These are phyloP conservation scores for Sordariomycetes sp. DNA, from an alignment of 2,329 filamentous ascomycete genomes.

Conservation along the genomic window DNA sequence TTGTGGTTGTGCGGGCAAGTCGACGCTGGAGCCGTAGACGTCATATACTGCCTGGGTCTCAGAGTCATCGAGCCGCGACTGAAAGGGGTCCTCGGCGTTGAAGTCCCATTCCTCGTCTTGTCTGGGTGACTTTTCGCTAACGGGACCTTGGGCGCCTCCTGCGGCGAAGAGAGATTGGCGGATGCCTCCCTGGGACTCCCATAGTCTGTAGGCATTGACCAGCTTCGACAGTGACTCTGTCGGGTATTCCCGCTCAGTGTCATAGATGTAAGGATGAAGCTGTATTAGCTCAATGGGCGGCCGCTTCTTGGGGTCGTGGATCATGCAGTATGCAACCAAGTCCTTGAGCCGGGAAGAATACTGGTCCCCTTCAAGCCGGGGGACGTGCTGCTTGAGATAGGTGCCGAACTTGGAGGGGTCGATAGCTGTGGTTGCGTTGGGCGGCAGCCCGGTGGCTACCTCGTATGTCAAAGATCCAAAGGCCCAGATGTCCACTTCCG, in stretches of 20 bases:
- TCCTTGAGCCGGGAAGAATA: slow-evolving; percentile 60
- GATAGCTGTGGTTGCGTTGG: slow-evolving; percentile 49
- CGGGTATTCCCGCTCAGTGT: slow-evolving; percentile 53
- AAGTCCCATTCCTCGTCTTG: slow-evolving; percentile 56
- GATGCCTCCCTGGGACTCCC: slow-evolving; percentile 65
- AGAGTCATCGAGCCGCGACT: slow-evolving; percentile 38
- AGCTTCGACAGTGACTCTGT: slow-evolving; percentile 52
- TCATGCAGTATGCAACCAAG: slow-evolving; percentile 63
- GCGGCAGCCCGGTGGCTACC: slow-evolving; percentile 68
- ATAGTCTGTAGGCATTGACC: slow-evolving; percentile 61
- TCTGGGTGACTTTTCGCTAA: slow-evolving; percentile 30
- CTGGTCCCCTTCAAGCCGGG: slow-evolving; percentile 58
- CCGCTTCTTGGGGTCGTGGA: slow-evolving; percentile 56
- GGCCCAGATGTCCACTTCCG: slow-evolving; percentile 74
- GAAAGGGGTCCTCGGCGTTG: slow-evolving; percentile 52
- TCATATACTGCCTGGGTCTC: slow-evolving; percentile 50
- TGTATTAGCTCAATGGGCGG: slow-evolving; percentile 62
- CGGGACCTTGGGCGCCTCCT: slow-evolving; percentile 39
- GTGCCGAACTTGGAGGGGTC: slow-evolving; percentile 20
- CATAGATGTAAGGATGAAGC: slow-evolving; percentile 56
- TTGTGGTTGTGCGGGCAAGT: slow-evolving; percentile 34
- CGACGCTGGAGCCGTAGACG: slow-evolving; percentile 44
- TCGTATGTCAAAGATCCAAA: slow-evolving; percentile 75
- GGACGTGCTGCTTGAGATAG: slow-evolving; percentile 48
- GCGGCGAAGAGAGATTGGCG: slow-evolving; percentile 54